Evolutionary conservation across 192 early-diverging fungal species (phyloP).

Genomic region (Coemansia sp.): DNA sequence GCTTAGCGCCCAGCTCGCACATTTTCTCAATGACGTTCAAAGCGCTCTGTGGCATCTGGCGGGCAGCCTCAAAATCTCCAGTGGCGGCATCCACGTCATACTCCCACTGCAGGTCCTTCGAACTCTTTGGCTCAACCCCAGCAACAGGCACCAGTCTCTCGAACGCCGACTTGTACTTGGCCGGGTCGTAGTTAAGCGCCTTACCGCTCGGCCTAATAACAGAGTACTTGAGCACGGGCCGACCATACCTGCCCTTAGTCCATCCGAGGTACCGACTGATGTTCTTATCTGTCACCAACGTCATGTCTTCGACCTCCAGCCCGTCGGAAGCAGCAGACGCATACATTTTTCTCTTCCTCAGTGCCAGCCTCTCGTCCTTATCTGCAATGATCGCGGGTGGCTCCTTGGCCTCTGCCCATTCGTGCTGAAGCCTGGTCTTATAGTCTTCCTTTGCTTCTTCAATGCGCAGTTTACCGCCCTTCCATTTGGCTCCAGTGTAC

Average conservation of each 20-base stretch:
- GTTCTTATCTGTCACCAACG: constrained; percentile 68
- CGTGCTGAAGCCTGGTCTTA: constrained; percentile 51
- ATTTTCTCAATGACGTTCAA: constrained; percentile 4
- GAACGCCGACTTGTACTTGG: constrained; percentile 64
- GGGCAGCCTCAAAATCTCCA: constrained; percentile 25
- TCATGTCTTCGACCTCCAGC: constrained; percentile 63
- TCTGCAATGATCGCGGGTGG: constrained; percentile 14
- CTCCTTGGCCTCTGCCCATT: constrained; percentile 32
- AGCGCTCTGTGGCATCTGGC: constrained; percentile 16
- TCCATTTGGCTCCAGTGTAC: constrained; percentile 83
- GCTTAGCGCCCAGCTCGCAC: background rate
- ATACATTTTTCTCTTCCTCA: constrained; percentile 45
- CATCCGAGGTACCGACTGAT: constrained; percentile 63
- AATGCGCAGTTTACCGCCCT: constrained; percentile 70
- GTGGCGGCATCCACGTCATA: constrained; percentile 17
- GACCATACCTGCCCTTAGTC: constrained; percentile 67
- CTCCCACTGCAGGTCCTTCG: constrained; percentile 40
- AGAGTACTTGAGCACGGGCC: constrained; percentile 70
- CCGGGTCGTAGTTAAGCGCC: constrained; percentile 65
- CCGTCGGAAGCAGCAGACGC: constrained; percentile 23
- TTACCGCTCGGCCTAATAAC: constrained; percentile 57
- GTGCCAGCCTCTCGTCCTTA: constrained; percentile 19
- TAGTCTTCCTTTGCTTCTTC: constrained; percentile 81
- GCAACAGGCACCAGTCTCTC: constrained; percentile 44
- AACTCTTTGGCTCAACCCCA: constrained; percentile 15